Conservation (phyloP, 1,139 yeast species). For the Hemisphaericaspora xylofermentans region DNA sequence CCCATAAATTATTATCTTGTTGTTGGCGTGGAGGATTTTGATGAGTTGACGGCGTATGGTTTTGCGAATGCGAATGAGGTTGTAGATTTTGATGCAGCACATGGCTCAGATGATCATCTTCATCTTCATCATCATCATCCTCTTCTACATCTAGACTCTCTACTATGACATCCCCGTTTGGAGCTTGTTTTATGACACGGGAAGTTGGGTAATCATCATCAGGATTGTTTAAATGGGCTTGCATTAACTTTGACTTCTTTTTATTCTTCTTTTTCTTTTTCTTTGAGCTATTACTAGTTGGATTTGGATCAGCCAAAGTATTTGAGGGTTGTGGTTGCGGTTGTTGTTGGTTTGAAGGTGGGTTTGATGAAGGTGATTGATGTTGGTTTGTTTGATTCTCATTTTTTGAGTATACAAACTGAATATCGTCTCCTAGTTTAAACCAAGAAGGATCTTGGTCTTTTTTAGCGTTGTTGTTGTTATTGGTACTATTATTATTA, state of each 20-base stretch:
- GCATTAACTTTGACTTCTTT: constrained; percentile 27
- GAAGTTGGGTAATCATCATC: constrained; percentile 70
- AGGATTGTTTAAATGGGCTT: constrained; percentile 54
- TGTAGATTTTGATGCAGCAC: constrained; percentile 9
- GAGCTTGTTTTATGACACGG: constrained; percentile 67
- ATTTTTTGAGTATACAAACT: constrained; percentile 49
- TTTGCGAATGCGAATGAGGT: constrained; percentile 1
- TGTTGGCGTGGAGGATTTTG: not conserved
- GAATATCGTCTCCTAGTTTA: constrained; percentile 52
- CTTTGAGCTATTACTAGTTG: constrained; percentile 14
- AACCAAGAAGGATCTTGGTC: constrained; percentile 12
- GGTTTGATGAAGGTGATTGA: too few relatives aligned
- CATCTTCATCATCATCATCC: constrained; percentile 14
- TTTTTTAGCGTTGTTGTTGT: constrained; percentile 2
- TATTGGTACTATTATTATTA: constrained; percentile 2
- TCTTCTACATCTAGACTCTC: constrained; percentile 42
- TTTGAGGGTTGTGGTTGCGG: not conserved
- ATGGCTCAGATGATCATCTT: constrained; percentile 9
- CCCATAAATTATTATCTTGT: constrained; percentile 48
- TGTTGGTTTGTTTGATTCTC: not conserved
- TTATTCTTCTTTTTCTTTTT: constrained; percentile 38
- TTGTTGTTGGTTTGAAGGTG: too few relatives aligned
- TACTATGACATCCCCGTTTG: constrained; percentile 74
- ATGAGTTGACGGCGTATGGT: constrained; percentile 3
- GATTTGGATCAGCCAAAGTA: constrained; percentile 5